These are phyloP conservation scores for Tolypocladium nubicola DNA, from an alignment of 2,329 filamentous ascomycete genomes.

Conservation along the genomic window DNA sequence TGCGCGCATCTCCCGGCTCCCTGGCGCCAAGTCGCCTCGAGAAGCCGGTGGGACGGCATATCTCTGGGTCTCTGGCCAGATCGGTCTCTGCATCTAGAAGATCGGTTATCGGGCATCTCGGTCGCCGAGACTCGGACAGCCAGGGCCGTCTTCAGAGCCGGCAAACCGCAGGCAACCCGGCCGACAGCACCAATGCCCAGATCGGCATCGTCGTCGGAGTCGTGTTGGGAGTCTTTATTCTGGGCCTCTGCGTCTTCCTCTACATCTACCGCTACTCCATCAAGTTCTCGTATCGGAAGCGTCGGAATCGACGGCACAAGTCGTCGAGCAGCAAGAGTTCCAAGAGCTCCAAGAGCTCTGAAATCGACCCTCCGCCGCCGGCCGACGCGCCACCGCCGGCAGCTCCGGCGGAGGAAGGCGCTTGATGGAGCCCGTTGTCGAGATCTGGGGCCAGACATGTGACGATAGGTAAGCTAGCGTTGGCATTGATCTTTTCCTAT, in stretches of 20 bases:
- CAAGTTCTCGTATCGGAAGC: constrained; percentile 18
- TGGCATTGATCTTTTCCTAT: neutral
- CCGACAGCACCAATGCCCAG: constrained; percentile 25
- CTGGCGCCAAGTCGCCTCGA: neutral
- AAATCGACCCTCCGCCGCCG: constrained; percentile 5
- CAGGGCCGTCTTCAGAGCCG: constrained; percentile 5
- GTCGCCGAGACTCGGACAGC: neutral
- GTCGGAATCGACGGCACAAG: constrained; percentile 13
- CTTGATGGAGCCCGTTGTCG: neutral
- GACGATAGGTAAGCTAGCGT: neutral
- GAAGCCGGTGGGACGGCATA: neutral
- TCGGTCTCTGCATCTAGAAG: neutral
- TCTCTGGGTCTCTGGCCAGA: neutral
- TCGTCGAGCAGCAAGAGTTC: constrained; percentile 23
- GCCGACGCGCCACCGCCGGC: constrained; percentile 5
- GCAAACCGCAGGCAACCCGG: constrained; percentile 15
- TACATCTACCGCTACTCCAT: constrained; percentile 29
- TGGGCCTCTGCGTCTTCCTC: constrained; percentile 24
- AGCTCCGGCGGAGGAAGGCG: neutral
- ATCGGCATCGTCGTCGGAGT: constrained; percentile 33
- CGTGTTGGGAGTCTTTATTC: constrained; percentile 27
- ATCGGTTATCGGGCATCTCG: neutral
- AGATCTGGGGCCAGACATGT: neutral
- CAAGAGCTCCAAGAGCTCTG: constrained; percentile 11
- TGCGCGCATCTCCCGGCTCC: neutral